phyloP scores from a whole-genome alignment of 148 eudicot species.

The Selenicereus undatus region DNA sequence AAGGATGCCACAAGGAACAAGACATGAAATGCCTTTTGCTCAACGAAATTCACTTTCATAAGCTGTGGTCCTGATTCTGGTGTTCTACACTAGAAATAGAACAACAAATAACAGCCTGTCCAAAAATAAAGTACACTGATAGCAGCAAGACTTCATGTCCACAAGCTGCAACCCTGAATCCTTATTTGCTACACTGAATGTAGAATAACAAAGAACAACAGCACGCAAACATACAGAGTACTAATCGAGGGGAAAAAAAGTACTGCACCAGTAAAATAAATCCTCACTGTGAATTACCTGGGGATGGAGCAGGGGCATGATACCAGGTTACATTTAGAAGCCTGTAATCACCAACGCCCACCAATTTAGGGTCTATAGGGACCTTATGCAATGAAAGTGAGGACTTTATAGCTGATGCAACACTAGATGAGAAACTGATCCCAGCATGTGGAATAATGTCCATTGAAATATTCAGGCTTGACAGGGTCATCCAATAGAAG shows the following conservation, averaged over 20 bases:
- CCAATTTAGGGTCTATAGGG: conserved; percentile 57
- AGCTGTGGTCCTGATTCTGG: background rate
- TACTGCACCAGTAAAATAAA: conserved; percentile 2
- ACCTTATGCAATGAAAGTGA: conserved; percentile 69
- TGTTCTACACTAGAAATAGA: background rate
- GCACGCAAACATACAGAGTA: background rate
- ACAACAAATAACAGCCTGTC: background rate
- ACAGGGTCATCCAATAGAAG: conserved; percentile 59
- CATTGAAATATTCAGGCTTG: conserved; percentile 90
- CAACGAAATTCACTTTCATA: conserved; percentile 2
- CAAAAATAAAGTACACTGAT: background rate
- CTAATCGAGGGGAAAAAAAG: background rate
- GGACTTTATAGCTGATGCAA: conserved; percentile 64
- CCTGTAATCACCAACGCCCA: conserved; percentile 70
- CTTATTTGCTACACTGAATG: background rate
- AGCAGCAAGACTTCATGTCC: background rate
- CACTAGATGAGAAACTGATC: conserved; percentile 58
- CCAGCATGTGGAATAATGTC: conserved; percentile 81
- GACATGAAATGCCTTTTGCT: background rate
- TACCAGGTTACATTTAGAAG: conserved; percentile 90
- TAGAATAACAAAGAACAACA: background rate
- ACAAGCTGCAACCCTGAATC: background rate
- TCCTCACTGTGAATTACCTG: conserved; percentile 45
- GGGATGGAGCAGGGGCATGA: conserved; percentile 64
- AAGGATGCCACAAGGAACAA: background rate